Conservation (phyloP, 2,329 filamentous ascomycete species). For the Fusarium annulatum region DNA sequence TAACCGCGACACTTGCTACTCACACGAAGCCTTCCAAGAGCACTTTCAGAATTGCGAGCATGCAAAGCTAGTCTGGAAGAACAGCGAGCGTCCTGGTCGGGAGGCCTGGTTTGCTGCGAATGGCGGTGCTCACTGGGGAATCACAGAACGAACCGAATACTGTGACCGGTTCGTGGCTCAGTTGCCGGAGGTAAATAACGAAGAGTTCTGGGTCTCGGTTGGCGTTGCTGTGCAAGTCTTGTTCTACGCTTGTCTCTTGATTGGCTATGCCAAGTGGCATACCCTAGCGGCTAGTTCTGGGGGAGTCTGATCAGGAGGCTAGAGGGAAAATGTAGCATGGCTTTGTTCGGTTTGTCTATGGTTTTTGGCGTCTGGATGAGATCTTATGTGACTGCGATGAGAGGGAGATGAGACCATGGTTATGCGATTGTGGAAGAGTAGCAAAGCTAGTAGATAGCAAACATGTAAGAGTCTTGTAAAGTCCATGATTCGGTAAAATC, state of each 20-base stretch:
- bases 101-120: neutral
- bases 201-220: neutral
- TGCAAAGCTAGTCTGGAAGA: neutral
- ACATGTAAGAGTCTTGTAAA: neutral
- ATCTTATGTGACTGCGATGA: neutral
- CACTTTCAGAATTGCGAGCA: neutral
- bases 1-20: neutral
- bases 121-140: rapidly evolving
- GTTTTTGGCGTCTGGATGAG: neutral
- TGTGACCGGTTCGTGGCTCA: rapidly evolving
- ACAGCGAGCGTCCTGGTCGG: neutral
- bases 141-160: rapidly evolving
- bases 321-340: neutral
- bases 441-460: neutral
- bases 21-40: neutral
- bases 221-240: rapidly evolving
- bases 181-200: rapidly evolving
- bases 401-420: rapidly evolving
- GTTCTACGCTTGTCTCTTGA: rapidly evolving
- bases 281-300: rapidly evolving
- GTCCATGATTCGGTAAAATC: rapidly evolving
- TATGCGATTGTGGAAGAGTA: rapidly evolving
- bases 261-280: rapidly evolving
- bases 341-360: rapidly evolving
- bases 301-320: neutral